These are phyloP conservation scores for Penicillium digitatum DNA, from an alignment of 2,329 filamentous ascomycete species.

Conservation along the genomic window DNA sequence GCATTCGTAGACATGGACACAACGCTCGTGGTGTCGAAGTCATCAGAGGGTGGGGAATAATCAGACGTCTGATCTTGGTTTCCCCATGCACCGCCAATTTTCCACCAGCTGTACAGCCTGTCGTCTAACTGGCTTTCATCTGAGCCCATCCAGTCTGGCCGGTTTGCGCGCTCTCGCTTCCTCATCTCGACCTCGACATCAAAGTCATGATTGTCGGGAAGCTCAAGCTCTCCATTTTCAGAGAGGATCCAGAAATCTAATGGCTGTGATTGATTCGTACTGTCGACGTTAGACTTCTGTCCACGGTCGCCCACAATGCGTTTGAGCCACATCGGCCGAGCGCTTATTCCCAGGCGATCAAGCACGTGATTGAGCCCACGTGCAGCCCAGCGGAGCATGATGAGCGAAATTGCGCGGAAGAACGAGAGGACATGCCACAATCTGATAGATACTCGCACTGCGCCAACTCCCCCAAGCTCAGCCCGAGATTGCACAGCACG, in stretches of 20 bases:
- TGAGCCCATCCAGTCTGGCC: slow-evolving; percentile 40
- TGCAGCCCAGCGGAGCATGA: slow-evolving; percentile 59
- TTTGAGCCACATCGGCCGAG: slow-evolving; percentile 61
- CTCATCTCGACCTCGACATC: slow-evolving; percentile 81
- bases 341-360: slow-evolving; percentile 56
- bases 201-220: slow-evolving; percentile 60
- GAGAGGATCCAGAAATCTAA: slow-evolving; percentile 54
- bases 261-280: slow-evolving; percentile 21
- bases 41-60: slow-evolving; percentile 58
- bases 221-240: slow-evolving; percentile 51
- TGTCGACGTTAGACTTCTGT: slow-evolving; percentile 15
- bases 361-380: slow-evolving; percentile 54
- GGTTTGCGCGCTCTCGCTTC: slow-evolving; percentile 51
- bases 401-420: slow-evolving; percentile 66
- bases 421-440: slow-evolving; percentile 73
- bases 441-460: slow-evolving; percentile 71
- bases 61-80: slow-evolving; percentile 75
- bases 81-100: slow-evolving; percentile 78
- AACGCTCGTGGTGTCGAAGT: slow-evolving; percentile 75
- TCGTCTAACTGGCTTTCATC: slow-evolving; percentile 67
- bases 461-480: slow-evolving; percentile 64
- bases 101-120: slow-evolving; percentile 80
- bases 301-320: slow-evolving; percentile 31
- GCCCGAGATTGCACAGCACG: slow-evolving; percentile 37
- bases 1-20: slow-evolving; percentile 60